A percentile compares a stretch with the other conserved stretches of the same genome.
phyloP scores from a whole-genome alignment of 2,329 filamentous ascomycete species.

The Eutypella sp. region DNA sequence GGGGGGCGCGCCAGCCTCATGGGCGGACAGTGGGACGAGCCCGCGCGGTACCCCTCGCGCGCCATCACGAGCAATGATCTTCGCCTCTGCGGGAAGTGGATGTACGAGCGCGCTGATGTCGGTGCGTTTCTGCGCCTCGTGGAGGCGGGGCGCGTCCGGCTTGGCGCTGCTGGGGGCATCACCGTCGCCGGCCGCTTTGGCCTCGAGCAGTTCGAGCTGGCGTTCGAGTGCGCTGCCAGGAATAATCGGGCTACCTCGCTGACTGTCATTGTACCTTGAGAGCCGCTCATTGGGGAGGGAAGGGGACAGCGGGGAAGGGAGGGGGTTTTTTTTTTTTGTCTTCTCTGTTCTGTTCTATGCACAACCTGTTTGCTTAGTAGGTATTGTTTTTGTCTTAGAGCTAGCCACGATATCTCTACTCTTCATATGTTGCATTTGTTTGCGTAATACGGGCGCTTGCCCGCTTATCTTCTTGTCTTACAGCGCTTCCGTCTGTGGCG shows the following conservation, averaged over 20 bases:
- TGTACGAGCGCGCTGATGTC: constrained; percentile 40
- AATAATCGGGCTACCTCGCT: background rate
- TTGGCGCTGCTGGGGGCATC: constrained; percentile 21
- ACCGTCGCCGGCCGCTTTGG: constrained; percentile 19
- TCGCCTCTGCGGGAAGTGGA: constrained; percentile 35
- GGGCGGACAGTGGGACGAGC: constrained; percentile 23
- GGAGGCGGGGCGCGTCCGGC: constrained; percentile 31
- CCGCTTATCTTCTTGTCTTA: no score
- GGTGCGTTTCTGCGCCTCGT: constrained; percentile 36
- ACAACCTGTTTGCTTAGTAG: no score
- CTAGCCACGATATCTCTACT: no score
- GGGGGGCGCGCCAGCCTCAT: constrained; percentile 31
- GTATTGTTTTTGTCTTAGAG: no score
- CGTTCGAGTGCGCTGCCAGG: constrained; percentile 4
- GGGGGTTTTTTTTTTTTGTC: no score
- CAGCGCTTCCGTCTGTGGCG: no score
- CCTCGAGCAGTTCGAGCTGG: constrained; percentile 10
- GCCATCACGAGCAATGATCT: constrained; percentile 26
- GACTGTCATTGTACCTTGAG: background rate
- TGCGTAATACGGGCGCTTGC: no score
- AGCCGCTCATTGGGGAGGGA: no score
- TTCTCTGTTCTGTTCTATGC: no score
- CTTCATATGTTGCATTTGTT: no score
- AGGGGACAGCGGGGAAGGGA: no score
- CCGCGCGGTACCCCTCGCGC: constrained; percentile 22